These are phyloP conservation scores for Scenedesmus sp. DNA, from an alignment of 163 green algal genomes.

Conservation along the genomic window DNA sequence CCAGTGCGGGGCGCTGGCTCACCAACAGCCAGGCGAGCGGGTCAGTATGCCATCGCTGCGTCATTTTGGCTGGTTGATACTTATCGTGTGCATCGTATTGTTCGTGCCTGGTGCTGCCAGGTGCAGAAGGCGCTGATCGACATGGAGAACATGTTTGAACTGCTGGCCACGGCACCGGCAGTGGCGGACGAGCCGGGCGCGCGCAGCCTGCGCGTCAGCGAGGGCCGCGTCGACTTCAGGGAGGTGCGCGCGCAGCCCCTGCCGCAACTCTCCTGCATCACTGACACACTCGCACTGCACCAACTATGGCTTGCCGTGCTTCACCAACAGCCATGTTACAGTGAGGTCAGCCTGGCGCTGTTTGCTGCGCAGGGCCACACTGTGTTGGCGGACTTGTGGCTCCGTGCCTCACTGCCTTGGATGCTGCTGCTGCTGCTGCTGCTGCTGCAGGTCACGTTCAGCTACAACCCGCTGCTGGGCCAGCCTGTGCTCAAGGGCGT, in stretches of 20 bases:
- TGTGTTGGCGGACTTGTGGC: too few species aligned
- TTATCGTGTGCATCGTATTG: not conserved
- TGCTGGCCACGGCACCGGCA: constrained; percentile 59
- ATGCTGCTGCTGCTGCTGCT: constrained; percentile 1
- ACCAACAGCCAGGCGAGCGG: not conserved
- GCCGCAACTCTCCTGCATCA: too few species aligned
- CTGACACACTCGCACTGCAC: not conserved
- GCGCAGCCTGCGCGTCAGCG: constrained; percentile 24
- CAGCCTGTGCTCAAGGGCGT: constrained; percentile 65
- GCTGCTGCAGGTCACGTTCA: constrained; percentile 43
- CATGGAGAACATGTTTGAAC: constrained; percentile 87
- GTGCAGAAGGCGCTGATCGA: constrained; percentile 83
- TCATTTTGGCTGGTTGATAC: not conserved
- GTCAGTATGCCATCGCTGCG: not conserved
- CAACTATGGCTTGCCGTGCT: too few species aligned
- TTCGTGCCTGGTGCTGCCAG: not conserved
- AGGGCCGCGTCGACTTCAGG: constrained; percentile 65
- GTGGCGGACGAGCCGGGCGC: constrained; percentile 60
- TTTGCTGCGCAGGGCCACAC: too few species aligned
- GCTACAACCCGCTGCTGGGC: constrained; percentile 31
- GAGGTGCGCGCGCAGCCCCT: constrained; percentile 46
- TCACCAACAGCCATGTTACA: too few species aligned
- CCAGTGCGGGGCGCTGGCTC: not conserved
- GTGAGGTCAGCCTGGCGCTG: not conserved
- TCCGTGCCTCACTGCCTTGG: not conserved